Evolutionary conservation across 345 rosid genomes (phyloP), one percentile per base, ranked within the genome.

Genomic region (Corchorus capsularis): DNA sequence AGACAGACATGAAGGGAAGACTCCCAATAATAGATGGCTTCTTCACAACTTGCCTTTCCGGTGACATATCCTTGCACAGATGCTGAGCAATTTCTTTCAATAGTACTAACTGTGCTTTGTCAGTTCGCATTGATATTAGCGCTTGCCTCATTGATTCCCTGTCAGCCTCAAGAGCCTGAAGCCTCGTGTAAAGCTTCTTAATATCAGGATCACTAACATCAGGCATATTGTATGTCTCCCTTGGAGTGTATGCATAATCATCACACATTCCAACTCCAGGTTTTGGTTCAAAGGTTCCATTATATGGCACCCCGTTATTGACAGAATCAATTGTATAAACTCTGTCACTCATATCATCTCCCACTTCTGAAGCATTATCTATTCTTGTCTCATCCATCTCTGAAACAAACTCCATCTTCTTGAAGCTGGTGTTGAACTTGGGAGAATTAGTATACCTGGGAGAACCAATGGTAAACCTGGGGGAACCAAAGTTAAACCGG

Each of bases 131-230:
- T 43, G 99, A 94, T 69, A 94, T 61, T 77, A 96, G 75, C 74
- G 97, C 90, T 65, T 92, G 97, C 80, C 92, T 90, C 99, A 96
- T 91, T 13, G 97, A 96, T 86, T 96, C 99, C 80, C 98, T 90
- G 80, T 96, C 97, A 16, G 96, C 98, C 89, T 96, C 98, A 49
- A 96, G 91, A 11, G 97, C 90, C 72, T 96, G 99, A 84, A 96
- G 94, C 86, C 99, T 90, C 85, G 71, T 82, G 81, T 89, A 90
- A 19, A 96, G 94, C 73, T 91, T 96, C 78, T 89, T 85, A 72
- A 96, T 77, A 79, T 94, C 97, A 35, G 95, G 94, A 91, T 92
- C 94, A 68, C 71, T 82, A 72, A 66, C 67, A 76, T 91, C 97
- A 74, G 85, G 84, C 68, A 60, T 89, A 76, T 82, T 81, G 69